Evolutionary conservation across 78 protist genomes (phyloP).

Genomic region (Guillardia theta): DNA sequence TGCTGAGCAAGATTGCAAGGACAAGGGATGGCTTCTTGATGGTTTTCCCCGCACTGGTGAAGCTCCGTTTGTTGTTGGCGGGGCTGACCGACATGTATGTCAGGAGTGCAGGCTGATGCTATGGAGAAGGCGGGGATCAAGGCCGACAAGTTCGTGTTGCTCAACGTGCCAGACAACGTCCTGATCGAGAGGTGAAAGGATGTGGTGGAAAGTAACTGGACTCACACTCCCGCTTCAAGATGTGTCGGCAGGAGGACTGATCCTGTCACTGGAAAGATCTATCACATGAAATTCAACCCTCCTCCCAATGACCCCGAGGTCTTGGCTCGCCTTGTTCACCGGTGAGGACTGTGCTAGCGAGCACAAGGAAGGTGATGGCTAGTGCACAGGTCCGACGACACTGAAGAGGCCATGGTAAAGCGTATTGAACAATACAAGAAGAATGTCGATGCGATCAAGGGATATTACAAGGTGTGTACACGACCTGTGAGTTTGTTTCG

Average conservation of each 20-base stretch:
- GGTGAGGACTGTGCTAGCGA: background rate
- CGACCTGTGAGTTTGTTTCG: background rate
- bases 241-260: constrained; percentile 59
- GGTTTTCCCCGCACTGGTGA: constrained; percentile 41
- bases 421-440: constrained; percentile 4
- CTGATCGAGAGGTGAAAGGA: background rate
- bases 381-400: background rate
- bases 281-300: constrained; percentile 58
- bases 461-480: background rate
- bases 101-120: constrained; percentile 54
- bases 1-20: background rate
- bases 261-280: constrained; percentile 62
- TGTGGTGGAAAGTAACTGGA: background rate
- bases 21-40: constrained; percentile 38
- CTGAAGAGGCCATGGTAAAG: constrained; percentile 26
- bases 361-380: background rate
- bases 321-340: background rate
- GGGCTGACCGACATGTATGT: background rate
- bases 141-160: constrained; percentile 50
- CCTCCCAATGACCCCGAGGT: constrained; percentile 28
- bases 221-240: constrained; percentile 3
- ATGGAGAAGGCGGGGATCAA: constrained; percentile 33
- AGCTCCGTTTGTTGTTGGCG: constrained; percentile 32
- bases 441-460: constrained; percentile 5
- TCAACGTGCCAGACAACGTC: background rate